Percentiles rank a stretch among this genome's conserved stretches.
Evolutionary conservation across 2,329 filamentous ascomycete species (phyloP).

Genomic region (Neobulgaria alba): DNA sequence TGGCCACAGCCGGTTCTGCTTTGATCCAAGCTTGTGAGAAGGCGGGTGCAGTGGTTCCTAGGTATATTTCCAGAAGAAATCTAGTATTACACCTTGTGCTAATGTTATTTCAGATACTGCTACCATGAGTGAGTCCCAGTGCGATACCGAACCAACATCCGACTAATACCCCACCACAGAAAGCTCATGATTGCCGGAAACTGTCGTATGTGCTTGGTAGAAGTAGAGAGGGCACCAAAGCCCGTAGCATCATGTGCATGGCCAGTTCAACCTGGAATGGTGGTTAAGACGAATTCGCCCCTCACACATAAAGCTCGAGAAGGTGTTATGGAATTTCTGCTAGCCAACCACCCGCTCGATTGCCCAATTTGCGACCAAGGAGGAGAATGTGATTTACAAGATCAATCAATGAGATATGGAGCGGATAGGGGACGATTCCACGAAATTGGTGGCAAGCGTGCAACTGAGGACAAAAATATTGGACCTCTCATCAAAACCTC

Average conservation of each 20-base stretch:
- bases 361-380: conserved; percentile 98
- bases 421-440: conserved; percentile 95
- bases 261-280: conserved; percentile 98
- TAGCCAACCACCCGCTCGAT: conserved; percentile 93
- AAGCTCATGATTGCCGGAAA: conserved; percentile 99
- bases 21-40: conserved; percentile 99
- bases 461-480: conserved; percentile 98
- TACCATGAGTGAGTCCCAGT: conserved; percentile 76
- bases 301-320: conserved; percentile 96
- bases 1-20: conserved; percentile 73
- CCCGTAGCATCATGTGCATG: conserved; percentile 97
- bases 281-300: conserved; percentile 96
- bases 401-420: conserved; percentile 98
- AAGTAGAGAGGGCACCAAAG: conserved; percentile 94
- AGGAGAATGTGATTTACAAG: conserved; percentile 97
- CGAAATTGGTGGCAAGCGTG: conserved; percentile 90
- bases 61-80: conserved; percentile 40
- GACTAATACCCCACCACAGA: conserved; percentile 36
- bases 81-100: conserved; percentile 10
- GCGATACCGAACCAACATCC: conserved; percentile 9
- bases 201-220: conserved; percentile 98
- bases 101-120: conserved; percentile 64
- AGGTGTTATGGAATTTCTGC: conserved; percentile 97
- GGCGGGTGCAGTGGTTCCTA: conserved; percentile 81
- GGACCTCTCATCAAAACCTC: conserved; percentile 97